Conservation (phyloP, 176 grass and related monocot species). For the Aegilops speltoides region DNA sequence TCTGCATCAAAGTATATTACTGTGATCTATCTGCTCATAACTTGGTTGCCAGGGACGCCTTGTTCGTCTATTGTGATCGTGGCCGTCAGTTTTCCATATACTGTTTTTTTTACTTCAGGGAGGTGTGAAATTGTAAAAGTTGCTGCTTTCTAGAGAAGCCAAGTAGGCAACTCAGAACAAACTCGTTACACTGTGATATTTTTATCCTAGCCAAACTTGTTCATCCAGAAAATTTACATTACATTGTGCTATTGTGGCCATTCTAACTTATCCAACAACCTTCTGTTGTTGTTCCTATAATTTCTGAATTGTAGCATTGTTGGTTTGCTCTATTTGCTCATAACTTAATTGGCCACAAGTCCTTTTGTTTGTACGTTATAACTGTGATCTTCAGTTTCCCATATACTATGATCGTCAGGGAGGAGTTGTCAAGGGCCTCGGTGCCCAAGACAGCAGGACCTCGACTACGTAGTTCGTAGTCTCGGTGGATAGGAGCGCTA, state of each 20-base stretch:
- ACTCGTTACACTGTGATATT: no score
- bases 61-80: not conserved
- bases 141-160: slow-evolving; percentile 30
- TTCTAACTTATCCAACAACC: no score
- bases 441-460: no score
- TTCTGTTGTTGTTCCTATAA: no score
- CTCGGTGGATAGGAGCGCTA: no score
- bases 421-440: no score
- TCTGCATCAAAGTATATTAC: not conserved
- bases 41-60: not conserved
- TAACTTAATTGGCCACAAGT: not conserved
- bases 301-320: no score
- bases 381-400: not conserved
- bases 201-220: no score
- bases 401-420: no score
- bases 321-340: not conserved
- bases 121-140: slow-evolving; percentile 26
- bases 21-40: not conserved
- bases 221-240: no score
- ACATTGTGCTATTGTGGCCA: no score
- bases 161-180: slow-evolving; percentile 1
- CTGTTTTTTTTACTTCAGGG: not conserved
- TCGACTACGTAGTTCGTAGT: no score
- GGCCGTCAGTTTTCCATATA: not conserved
- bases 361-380: not conserved